A percentile compares a stretch with the other conserved stretches of the same genome.
Evolutionary conservation across 2,329 filamentous ascomycete species (phyloP).

Genomic region (Phialophora chinensis): DNA sequence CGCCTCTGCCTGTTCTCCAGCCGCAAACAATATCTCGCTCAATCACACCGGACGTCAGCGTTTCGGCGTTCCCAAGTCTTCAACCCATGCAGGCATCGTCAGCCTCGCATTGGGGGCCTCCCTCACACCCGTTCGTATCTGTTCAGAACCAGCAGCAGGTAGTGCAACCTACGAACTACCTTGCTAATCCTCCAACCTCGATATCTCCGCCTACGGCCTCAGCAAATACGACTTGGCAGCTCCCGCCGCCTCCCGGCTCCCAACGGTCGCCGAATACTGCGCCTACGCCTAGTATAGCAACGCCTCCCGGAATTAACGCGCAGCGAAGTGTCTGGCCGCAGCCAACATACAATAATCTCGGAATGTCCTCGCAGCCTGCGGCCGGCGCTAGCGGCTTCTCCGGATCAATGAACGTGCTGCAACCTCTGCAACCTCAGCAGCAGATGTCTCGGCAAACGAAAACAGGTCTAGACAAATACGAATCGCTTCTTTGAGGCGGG

Average conservation of each 20-base stretch:
- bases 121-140: slow-evolving; percentile 22
- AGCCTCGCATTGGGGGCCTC: slow-evolving; percentile 40
- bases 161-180: slow-evolving; percentile 29
- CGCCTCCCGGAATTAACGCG: slow-evolving; percentile 42
- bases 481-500: slow-evolving; percentile 57
- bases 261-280: slow-evolving; percentile 10
- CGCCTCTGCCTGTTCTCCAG: slow-evolving; percentile 39
- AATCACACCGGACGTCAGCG: slow-evolving; percentile 59
- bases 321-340: slow-evolving; percentile 33
- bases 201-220: slow-evolving; percentile 27
- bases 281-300: slow-evolving; percentile 39
- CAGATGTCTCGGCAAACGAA: slow-evolving; percentile 43
- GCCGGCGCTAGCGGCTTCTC: slow-evolving; percentile 22
- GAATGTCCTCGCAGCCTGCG: slow-evolving; percentile 26
- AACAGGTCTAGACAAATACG: slow-evolving; percentile 61
- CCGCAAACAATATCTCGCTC: slow-evolving; percentile 48
- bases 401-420: slow-evolving; percentile 35
- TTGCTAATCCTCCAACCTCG: slow-evolving; percentile 18
- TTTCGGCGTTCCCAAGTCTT: slow-evolving; percentile 56
- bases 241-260: slow-evolving; percentile 28
- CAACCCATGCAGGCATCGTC: slow-evolving; percentile 48
- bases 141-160: slow-evolving; percentile 27
- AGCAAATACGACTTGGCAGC: slow-evolving; percentile 31
- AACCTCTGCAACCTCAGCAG: slow-evolving; percentile 40
- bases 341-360: slow-evolving; percentile 27